Base-by-base conservation (phyloP, 805 yeast genomes). In the Wickerhamomyces kurtzmanii region DNA sequence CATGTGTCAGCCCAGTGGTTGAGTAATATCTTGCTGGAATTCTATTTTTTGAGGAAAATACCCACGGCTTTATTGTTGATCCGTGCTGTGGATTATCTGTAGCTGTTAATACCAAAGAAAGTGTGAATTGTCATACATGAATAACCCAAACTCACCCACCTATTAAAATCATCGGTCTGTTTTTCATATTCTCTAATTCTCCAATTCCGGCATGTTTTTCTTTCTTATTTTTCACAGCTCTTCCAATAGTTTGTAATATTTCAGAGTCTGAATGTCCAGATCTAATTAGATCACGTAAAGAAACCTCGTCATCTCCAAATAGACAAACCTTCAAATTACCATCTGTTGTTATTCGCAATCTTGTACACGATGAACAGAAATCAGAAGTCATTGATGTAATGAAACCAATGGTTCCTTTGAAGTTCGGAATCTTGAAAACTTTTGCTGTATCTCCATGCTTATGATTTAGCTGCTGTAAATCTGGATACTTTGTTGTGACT, bases 381-480 rank as follows among this genome's bases (percentile, higher is more conserved):
- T 65, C 61, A 17, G 61, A 55, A 6, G 75, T 68, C 75, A 69
- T 69, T 3, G 75, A 68, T 1, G 74, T 61, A 30, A 69, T 69
- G 38, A 69, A 68, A 3, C 75, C 75, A 12, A 69, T 39, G 12
- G 49, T 43, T 2, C 75, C 75, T 19, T 40, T 30, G 35, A 60
- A 62, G 3, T 59, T 65, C 0, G 59, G 57, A n/a, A 65, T 54
- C 13, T 42, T 38, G 38, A 39, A 69, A n/a, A 56, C 52, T 33
- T 65, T 66, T 3, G 74, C 63, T 4, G 75, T 69, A 24, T 69
- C 75, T 5, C 75, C 75, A 36, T 38, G 37, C 29, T 47, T 42
- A 28, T 44, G 51, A 15, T 33, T 22, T 11, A 49, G 15, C 17
- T 38, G 29, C 10, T 31, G 12, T 8, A 54, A 39, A 4, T 28